Conservation (phyloP, 106 monocot species). For the Dioscorea zingiberensis region DNA sequence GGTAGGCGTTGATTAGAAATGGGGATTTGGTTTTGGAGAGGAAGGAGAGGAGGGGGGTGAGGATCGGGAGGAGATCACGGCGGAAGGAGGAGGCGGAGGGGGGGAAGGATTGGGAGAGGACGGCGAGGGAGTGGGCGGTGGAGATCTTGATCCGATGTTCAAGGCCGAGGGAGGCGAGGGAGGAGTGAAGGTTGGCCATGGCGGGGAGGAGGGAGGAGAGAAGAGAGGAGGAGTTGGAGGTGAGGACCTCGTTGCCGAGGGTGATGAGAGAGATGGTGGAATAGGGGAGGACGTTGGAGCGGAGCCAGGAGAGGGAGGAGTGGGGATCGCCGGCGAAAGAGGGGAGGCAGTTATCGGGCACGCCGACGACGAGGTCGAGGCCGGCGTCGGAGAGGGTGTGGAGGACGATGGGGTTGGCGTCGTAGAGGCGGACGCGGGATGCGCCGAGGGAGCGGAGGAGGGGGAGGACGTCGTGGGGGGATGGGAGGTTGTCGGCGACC, state of each 20-base stretch:
- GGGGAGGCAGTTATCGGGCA: slow-evolving; percentile 19
- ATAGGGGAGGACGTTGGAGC: slow-evolving; percentile 16
- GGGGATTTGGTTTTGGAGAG: slow-evolving; percentile 1
- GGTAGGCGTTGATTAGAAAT: slow-evolving; percentile 12
- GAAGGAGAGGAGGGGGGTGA: slow-evolving; percentile 4
- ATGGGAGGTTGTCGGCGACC: slow-evolving; percentile 6
- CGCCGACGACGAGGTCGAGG: slow-evolving; percentile 19
- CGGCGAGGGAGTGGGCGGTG: slow-evolving; percentile 8
- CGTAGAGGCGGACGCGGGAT: background rate
- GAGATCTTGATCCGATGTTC: background rate
- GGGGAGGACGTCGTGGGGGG: background rate
- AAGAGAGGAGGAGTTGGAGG: slow-evolving; percentile 8
- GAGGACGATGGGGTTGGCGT: slow-evolving; percentile 4
- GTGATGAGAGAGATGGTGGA: slow-evolving; percentile 21
- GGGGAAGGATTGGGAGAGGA: background rate
- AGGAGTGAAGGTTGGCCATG: slow-evolving; percentile 5
- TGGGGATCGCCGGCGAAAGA: background rate
- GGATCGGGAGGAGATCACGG: background rate
- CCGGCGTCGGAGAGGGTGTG: slow-evolving; percentile 13
- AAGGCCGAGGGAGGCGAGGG: background rate
- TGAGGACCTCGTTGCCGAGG: slow-evolving; percentile 30
- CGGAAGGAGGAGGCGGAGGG: slow-evolving; percentile 5
- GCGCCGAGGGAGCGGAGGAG: background rate
- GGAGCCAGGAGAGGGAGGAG: slow-evolving; percentile 14
- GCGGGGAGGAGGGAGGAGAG: slow-evolving; percentile 21